phyloP scores from a whole-genome alignment of 192 early-diverging fungal species.

The Rhizoclosmatium sp. region DNA sequence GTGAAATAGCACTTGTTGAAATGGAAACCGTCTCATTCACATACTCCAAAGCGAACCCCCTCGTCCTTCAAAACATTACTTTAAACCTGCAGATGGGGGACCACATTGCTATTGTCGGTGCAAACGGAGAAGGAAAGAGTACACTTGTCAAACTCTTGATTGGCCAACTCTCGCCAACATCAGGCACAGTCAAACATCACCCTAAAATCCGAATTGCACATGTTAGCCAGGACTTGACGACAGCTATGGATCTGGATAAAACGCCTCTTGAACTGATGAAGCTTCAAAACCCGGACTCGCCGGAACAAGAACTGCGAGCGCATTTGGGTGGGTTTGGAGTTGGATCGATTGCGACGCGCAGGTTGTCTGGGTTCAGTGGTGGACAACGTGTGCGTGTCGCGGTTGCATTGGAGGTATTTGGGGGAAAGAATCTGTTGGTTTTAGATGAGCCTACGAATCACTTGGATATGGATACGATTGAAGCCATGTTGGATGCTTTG shows the following conservation, averaged over 20 bases:
- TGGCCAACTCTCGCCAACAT: slow-evolving; percentile 65
- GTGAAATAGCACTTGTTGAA: slow-evolving; percentile 58
- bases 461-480: slow-evolving; percentile 86
- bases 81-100: slow-evolving; percentile 73
- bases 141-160: slow-evolving; percentile 82
- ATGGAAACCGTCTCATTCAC: slow-evolving; percentile 66
- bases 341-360: slow-evolving; percentile 65
- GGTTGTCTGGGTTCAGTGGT: slow-evolving; percentile 75
- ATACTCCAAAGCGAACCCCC: slow-evolving; percentile 27
- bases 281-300: slow-evolving; percentile 46
- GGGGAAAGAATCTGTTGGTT: slow-evolving; percentile 67
- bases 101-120: slow-evolving; percentile 80
- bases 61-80: slow-evolving; percentile 71
- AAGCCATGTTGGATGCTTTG: slow-evolving; percentile 75
- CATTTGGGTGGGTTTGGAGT: slow-evolving; percentile 84
- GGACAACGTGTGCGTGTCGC: slow-evolving; percentile 85
- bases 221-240: slow-evolving; percentile 84
- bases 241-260: slow-evolving; percentile 51
- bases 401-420: slow-evolving; percentile 57
- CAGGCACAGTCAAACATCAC: slow-evolving; percentile 70
- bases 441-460: slow-evolving; percentile 85
- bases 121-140: slow-evolving; percentile 75
- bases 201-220: slow-evolving; percentile 77
- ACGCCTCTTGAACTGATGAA: slow-evolving; percentile 65
- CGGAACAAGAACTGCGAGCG: slow-evolving; percentile 70